Evolutionary conservation across 169 alveolate species (phyloP).

Genomic region (Neospora caninum): DNA sequence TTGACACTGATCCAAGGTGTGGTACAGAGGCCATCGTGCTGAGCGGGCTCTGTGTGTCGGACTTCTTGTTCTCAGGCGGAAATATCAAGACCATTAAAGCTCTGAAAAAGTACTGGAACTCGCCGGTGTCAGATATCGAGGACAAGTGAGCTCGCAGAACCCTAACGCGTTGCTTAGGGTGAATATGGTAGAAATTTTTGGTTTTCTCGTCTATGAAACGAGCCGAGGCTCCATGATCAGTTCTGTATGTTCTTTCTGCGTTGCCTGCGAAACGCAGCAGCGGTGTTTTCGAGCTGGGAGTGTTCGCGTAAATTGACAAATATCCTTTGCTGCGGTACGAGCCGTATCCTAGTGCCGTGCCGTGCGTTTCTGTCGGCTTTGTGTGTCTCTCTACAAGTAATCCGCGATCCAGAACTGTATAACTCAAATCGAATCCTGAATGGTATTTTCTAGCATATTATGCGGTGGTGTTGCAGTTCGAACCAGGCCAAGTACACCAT

Average conservation of each 20-base stretch:
- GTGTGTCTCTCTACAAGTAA: not conserved
- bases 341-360: not conserved
- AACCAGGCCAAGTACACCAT: conserved; percentile 60
- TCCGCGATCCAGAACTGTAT: not conserved
- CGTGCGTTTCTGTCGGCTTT: not conserved
- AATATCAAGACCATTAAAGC: conserved; percentile 56
- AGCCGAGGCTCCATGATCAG: not conserved
- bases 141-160: conserved; percentile 45
- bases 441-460: not conserved
- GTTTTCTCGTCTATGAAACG: no score
- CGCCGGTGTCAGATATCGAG: conserved; percentile 65
- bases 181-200: no score
- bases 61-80: conserved; percentile 30
- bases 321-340: no score
- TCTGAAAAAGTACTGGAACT: conserved; percentile 61
- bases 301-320: not conserved
- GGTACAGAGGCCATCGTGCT: no score
- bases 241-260: not conserved
- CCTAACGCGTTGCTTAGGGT: not conserved
- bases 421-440: not conserved
- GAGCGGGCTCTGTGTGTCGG: not conserved
- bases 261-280: not conserved
- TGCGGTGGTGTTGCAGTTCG: conserved; percentile 40
- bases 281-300: not conserved
- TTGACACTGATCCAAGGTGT: no score